These are phyloP conservation scores for Lagenidium sp. DNA, from an alignment of 352 stramenopile species.

Conservation along the genomic window DNA sequence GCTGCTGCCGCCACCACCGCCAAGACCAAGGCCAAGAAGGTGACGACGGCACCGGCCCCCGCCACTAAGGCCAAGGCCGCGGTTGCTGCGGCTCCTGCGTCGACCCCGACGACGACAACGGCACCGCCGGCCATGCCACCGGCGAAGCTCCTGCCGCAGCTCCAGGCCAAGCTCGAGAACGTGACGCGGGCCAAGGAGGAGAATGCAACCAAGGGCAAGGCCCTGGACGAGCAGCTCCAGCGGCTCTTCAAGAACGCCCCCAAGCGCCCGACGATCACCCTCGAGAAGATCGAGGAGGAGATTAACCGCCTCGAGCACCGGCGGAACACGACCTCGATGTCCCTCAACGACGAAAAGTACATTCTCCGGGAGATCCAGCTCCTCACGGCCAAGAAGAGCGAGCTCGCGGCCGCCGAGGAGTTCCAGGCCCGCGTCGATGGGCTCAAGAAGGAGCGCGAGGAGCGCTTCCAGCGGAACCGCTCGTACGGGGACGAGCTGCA, in stretches of 20 bases:
- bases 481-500: slow-evolving; percentile 35
- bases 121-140: background rate
- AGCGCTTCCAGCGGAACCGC: slow-evolving; percentile 49
- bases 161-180: slow-evolving; percentile 38
- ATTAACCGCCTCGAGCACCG: slow-evolving; percentile 50
- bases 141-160: slow-evolving; percentile 33
- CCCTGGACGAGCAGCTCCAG: slow-evolving; percentile 65
- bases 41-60: too few species aligned
- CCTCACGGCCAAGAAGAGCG: slow-evolving; percentile 44
- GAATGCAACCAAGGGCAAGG: slow-evolving; percentile 49
- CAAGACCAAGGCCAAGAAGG: too few species aligned
- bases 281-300: slow-evolving; percentile 38
- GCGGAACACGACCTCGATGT: slow-evolving; percentile 67
- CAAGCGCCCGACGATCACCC: slow-evolving; percentile 43
- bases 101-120: too few species aligned
- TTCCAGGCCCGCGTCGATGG: slow-evolving; percentile 59
- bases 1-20: too few species aligned
- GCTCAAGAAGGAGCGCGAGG: slow-evolving; percentile 40
- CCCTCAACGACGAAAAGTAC: slow-evolving; percentile 56
- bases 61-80: too few species aligned
- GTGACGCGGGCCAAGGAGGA: slow-evolving; percentile 22
- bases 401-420: slow-evolving; percentile 34
- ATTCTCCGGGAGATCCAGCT: slow-evolving; percentile 57
- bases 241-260: slow-evolving; percentile 59
- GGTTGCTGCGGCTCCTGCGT: too few species aligned